Conservation (phyloP, 2,329 filamentous ascomycete genomes). For the Phyllosticta ampelicida region DNA sequence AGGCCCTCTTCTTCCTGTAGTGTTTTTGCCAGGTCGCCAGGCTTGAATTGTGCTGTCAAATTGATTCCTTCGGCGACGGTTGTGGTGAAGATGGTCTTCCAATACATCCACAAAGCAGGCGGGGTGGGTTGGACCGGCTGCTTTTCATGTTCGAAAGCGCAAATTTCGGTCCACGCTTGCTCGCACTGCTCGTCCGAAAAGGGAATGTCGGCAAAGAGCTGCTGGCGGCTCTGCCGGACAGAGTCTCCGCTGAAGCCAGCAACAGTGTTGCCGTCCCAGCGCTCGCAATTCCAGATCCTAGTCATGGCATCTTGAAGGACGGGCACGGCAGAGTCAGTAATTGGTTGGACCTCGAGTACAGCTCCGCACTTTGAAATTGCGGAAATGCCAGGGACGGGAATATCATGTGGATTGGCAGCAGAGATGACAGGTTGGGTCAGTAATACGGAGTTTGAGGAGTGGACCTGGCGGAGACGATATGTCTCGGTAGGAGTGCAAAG, state of each 20-base stretch:
- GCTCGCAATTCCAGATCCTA: constrained; percentile 8
- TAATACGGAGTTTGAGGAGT: constrained; percentile 54
- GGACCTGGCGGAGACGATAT: constrained; percentile 52
- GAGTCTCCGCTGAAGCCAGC: constrained; percentile 18
- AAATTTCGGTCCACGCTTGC: constrained; percentile 38
- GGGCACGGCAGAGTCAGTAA: constrained; percentile 24
- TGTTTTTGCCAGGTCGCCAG: constrained; percentile 21
- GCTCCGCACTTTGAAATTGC: constrained; percentile 35
- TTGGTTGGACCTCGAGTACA: constrained; percentile 32
- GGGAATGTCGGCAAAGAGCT: constrained; percentile 41
- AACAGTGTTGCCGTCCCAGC: constrained; percentile 18
- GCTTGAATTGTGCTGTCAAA: constrained; percentile 28
- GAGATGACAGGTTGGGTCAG: constrained; percentile 36
- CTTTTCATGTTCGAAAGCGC: constrained; percentile 40
- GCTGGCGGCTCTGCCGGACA: constrained; percentile 20
- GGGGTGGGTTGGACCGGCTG: constrained; percentile 38
- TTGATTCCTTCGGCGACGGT: constrained; percentile 32
- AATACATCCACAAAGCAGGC: constrained; percentile 37
- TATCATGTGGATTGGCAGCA: constrained; percentile 23
- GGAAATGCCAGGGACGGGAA: constrained; percentile 23
- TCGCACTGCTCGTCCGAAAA: constrained; percentile 43
- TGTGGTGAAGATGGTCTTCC: constrained; percentile 34
- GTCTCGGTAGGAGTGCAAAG: constrained; percentile 48
- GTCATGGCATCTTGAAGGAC: constrained; percentile 26
- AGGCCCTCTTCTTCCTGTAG: constrained; percentile 23